Evolutionary conservation across 768 basidiomycete genomes (phyloP).

Genomic region (Lactifluus rugatus): DNA sequence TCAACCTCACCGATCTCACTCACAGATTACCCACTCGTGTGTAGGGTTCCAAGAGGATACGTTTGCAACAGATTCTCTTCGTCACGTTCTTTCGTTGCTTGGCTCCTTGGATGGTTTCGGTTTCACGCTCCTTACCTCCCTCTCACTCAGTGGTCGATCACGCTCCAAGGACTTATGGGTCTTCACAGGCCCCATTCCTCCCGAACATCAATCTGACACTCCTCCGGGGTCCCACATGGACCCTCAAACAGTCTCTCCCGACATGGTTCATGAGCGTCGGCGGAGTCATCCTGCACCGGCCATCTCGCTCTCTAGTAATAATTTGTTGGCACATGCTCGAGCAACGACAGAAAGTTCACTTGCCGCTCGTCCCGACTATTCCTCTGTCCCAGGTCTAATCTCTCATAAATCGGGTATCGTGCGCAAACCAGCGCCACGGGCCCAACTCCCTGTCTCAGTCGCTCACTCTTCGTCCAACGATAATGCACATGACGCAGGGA

Average conservation of each 20-base stretch:
- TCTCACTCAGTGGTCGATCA: slow-evolving; percentile 63
- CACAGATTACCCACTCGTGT: slow-evolving; percentile 9
- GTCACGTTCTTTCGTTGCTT: slow-evolving; percentile 58
- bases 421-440: slow-evolving; percentile 55
- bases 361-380: slow-evolving; percentile 8
- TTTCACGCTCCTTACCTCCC: slow-evolving; percentile 57
- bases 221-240: slow-evolving; percentile 30
- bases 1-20: slow-evolving; percentile 11
- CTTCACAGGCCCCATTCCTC: slow-evolving; percentile 43
- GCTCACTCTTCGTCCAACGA: slow-evolving; percentile 25
- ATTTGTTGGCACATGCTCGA: slow-evolving; percentile 7
- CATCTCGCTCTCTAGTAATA: not conserved
- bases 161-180: slow-evolving; percentile 72
- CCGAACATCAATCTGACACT: slow-evolving; percentile 29
- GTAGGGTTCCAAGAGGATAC: slow-evolving; percentile 74
- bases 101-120: slow-evolving; percentile 57
- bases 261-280: slow-evolving; percentile 9
- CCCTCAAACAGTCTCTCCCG: slow-evolving; percentile 18
- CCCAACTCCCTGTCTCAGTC: slow-evolving; percentile 52
- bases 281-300: slow-evolving; percentile 3
- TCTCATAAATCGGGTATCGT: slow-evolving; percentile 32
- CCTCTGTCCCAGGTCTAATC: slow-evolving; percentile 19
- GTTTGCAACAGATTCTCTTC: slow-evolving; percentile 63
- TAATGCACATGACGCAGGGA: slow-evolving; percentile 16
- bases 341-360: slow-evolving; percentile 12